These are phyloP conservation scores for Cyclotella cryptica DNA, from an alignment of 108 stramenopile species.

Conservation along the genomic window DNA sequence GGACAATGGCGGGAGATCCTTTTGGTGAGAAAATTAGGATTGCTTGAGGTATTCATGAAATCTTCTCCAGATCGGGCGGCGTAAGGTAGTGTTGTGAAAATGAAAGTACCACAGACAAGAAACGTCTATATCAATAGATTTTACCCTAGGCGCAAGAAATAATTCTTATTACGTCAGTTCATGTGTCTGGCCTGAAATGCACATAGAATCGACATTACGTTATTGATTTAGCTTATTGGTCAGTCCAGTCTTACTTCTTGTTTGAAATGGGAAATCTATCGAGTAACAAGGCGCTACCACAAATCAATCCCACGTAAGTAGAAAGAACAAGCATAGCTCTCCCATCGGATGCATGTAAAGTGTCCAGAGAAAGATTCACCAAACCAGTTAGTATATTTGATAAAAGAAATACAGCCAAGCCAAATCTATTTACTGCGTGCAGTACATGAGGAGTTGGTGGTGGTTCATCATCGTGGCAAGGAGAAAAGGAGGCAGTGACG, in stretches of 20 bases:
- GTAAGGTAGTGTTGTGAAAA: no score
- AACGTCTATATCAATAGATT: no score
- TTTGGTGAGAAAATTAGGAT: slow-evolving; percentile 44
- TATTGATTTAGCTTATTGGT: no score
- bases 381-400: slow-evolving; percentile 91
- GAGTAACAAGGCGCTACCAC: slow-evolving; percentile 46
- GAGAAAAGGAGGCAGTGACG: slow-evolving; percentile 17
- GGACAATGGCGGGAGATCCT: slow-evolving; percentile 51
- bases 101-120: no score
- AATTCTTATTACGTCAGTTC: no score
- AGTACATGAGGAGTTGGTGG: slow-evolving; percentile 55
- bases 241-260: no score
- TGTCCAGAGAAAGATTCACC: slow-evolving; percentile 85
- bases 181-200: no score
- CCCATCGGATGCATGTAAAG: slow-evolving; percentile 65
- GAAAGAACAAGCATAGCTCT: slow-evolving; percentile 65
- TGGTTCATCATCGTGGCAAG: background rate
- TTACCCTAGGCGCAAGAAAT: no score
- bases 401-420: slow-evolving; percentile 82
- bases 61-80: no score
- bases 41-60: no score
- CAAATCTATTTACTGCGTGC: slow-evolving; percentile 76
- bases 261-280: slow-evolving; percentile 2
- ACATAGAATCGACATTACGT: no score
- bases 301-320: slow-evolving; percentile 64